Evolutionary conservation across 2,329 filamentous ascomycete species (phyloP).

Genomic region (Neophaeococcomyces aloes): DNA sequence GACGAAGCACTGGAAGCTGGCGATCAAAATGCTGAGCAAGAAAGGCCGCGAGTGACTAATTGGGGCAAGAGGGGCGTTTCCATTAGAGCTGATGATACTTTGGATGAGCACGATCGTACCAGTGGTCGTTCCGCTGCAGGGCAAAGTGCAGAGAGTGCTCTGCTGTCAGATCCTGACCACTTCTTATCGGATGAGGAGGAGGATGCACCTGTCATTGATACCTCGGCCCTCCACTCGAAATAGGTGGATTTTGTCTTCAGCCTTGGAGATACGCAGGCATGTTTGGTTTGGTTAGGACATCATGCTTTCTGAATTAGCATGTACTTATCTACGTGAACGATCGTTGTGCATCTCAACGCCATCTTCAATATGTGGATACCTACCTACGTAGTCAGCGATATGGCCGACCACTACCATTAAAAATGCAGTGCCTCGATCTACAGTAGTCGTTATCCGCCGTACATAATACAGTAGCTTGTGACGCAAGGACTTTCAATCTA

Average conservation of each 20-base stretch:
- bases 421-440: too few relatives aligned
- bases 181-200: slow-evolving; percentile 22
- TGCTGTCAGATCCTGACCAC: slow-evolving; percentile 16
- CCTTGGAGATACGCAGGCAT: not conserved
- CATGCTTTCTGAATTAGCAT: too few relatives aligned
- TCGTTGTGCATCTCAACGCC: too few relatives aligned
- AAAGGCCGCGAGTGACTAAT: slow-evolving; percentile 27
- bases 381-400: too few relatives aligned
- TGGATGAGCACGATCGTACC: slow-evolving; percentile 16
- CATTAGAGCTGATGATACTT: slow-evolving; percentile 48
- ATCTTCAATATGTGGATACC: too few relatives aligned
- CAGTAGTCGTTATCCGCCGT: too few relatives aligned
- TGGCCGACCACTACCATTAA: too few relatives aligned
- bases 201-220: slow-evolving; percentile 9
- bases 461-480: too few relatives aligned
- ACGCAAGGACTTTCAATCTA: too few relatives aligned
- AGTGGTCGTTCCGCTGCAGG: not conserved
- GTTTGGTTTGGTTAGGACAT: not conserved
- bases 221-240: not conserved
- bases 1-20: slow-evolving; percentile 26
- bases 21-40: slow-evolving; percentile 22
- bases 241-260: not conserved
- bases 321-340: too few relatives aligned
- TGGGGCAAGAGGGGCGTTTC: slow-evolving; percentile 51
- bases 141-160: slow-evolving; percentile 12